Conservation (phyloP, 208 protist genomes). For the Naegleria fowleri region DNA sequence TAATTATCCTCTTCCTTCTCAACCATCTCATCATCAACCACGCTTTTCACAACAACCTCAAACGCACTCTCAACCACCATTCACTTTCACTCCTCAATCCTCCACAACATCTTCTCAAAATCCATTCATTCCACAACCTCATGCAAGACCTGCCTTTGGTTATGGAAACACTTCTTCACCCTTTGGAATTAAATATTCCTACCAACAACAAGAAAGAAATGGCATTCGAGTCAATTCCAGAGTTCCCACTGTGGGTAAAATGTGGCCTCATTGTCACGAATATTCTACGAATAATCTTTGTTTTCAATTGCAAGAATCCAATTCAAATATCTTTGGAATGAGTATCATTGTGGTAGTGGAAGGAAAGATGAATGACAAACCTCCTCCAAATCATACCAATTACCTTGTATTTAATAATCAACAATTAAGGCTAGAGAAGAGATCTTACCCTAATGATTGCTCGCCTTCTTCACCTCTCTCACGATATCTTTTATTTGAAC, state of each 20-base stretch:
- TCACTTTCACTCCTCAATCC: too few species aligned
- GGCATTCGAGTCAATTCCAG: neutral
- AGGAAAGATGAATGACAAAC: neutral
- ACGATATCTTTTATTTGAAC: neutral
- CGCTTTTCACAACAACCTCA: neutral
- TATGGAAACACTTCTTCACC: neutral
- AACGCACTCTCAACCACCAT: neutral
- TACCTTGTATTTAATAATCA: neutral
- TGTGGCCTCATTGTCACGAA: neutral
- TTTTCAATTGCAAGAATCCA: neutral
- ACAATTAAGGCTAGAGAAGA: neutral
- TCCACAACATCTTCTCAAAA: too few species aligned
- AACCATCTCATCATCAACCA: neutral
- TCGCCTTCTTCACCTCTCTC: too few species aligned
- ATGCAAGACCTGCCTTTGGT: too few species aligned
- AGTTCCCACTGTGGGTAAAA: neutral
- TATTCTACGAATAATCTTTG: neutral
- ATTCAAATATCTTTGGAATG: neutral
- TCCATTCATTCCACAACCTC: too few species aligned
- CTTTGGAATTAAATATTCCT: neutral
- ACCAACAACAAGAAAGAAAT: neutral
- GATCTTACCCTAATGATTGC: neutral
- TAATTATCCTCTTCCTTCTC: neutral
- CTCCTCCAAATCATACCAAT: neutral
- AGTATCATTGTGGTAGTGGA: neutral